Percentiles rank a stretch among this genome's conserved stretches.
phyloP scores from a whole-genome alignment of 2,329 filamentous ascomycete species.

The Pseudogymnoascus sp. region DNA sequence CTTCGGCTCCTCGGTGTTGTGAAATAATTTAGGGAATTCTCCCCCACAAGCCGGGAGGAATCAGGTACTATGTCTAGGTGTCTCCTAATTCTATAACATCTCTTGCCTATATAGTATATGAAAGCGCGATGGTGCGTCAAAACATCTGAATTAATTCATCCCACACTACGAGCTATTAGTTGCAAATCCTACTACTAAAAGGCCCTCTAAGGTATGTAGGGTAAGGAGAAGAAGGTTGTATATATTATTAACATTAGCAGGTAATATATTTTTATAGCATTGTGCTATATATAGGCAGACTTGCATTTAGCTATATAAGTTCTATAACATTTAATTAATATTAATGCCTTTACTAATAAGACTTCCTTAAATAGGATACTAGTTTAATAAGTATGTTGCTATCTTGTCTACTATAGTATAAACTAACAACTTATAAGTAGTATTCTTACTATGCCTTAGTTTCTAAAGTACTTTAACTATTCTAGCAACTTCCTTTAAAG shows the following conservation, averaged over 20 bases:
- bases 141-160: background rate
- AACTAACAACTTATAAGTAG: slow-evolving; percentile 8
- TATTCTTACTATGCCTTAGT: slow-evolving; percentile 23
- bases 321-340: background rate
- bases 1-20: background rate
- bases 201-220: background rate
- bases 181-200: background rate
- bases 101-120: background rate
- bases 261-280: slow-evolving; percentile 25
- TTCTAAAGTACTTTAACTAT: slow-evolving; percentile 23
- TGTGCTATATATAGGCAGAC: slow-evolving; percentile 23
- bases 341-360: background rate
- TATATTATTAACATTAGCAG: slow-evolving; percentile 1
- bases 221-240: background rate
- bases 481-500: slow-evolving; percentile 24
- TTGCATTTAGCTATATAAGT: slow-evolving; percentile 23
- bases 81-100: background rate
- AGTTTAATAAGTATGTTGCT: slow-evolving; percentile 18
- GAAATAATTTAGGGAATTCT: background rate
- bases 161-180: background rate
- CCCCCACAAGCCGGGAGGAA: no score
- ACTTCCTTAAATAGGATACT: slow-evolving; percentile 18
- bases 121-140: background rate
- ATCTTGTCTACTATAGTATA: background rate
- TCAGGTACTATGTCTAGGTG: no score